Evolutionary conservation across 139 green algal species (phyloP), one percentile per base, ranked within the genome.

Genomic region (Chlamydomonas incerta): DNA sequence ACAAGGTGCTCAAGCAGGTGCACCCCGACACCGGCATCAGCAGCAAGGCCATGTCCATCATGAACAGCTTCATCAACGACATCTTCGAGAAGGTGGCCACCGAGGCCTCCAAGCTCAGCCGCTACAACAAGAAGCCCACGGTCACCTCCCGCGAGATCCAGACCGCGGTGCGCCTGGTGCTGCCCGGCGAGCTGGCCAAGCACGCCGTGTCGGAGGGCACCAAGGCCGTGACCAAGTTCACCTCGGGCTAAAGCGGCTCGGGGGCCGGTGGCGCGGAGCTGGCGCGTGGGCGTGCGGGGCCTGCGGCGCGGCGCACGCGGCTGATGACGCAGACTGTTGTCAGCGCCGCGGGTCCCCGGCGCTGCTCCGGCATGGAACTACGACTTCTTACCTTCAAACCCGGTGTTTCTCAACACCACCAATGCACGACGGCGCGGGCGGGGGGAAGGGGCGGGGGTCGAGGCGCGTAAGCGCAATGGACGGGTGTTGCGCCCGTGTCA

Each of bases 11-110:
- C 34, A 98, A 92, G 73, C 84, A 90, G 88, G 96, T 99, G 88
- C 97, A 99, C 93, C 97, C 97, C 62, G 97, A 99, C 92, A 99
- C 96, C 73, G 96, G 96, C 83, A 98, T 99, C 90, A 96, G 90
- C 91, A 96, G 90, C 92, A 99, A 98, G 95, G 97, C 97, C 74
- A 98, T 99, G 95, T 96, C 89, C 72, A 99, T 99, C 93, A 97
- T 99, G 91, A 99, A 89, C 76, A 86, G 74, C 66, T 88, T 82
- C 62, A 72, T 79, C n/a, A 98, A 98, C 87, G 88, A 90, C 84
- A 94, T 95, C 74, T 97, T 97, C 77, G 95, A 97, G 91, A 97
- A 96, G 92, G 95, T 97, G 57, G 95, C 95, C 80, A 92, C 89
- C 58, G 94, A 97, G 92, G 92, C 95, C n/a, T 81, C 88, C 90